Evolutionary conservation across 805 yeast species (phyloP).

Genomic region (Ogataea paradorogensis): DNA sequence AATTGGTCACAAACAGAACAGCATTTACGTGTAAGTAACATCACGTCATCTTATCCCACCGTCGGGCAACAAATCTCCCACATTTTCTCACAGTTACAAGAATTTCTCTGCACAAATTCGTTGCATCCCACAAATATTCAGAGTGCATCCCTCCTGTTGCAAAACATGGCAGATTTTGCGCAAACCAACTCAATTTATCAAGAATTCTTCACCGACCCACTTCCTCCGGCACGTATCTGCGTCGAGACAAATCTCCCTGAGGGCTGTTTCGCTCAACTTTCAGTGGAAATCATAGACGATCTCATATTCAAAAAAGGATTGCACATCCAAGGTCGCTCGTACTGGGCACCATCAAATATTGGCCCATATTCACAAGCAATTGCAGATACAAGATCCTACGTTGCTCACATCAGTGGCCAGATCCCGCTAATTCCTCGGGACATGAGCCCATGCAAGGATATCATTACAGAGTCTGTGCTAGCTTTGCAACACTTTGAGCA

Average conservation of each 20-base stretch:
- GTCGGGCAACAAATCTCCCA: slow-evolving; percentile 46
- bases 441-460: slow-evolving; percentile 48
- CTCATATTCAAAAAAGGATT: slow-evolving; percentile 55
- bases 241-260: slow-evolving; percentile 55
- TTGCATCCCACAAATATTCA: slow-evolving; percentile 48
- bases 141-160: slow-evolving; percentile 57
- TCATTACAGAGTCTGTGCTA: slow-evolving; percentile 41
- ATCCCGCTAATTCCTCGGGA: slow-evolving; percentile 76
- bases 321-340: slow-evolving; percentile 89
- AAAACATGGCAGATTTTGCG: slow-evolving; percentile 63
- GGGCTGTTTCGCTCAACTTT: slow-evolving; percentile 47
- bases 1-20: slow-evolving; percentile 25
- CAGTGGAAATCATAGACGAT: slow-evolving; percentile 49
- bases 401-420: slow-evolving; percentile 80
- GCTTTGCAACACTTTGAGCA: slow-evolving; percentile 73
- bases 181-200: slow-evolving; percentile 61
- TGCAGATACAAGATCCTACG: slow-evolving; percentile 43
- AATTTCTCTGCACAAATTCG: slow-evolving; percentile 30
- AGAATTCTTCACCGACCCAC: slow-evolving; percentile 49
- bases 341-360: slow-evolving; percentile 98
- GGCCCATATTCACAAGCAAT: slow-evolving; percentile 95
- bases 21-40: slow-evolving; percentile 41
- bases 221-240: slow-evolving; percentile 90
- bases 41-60: background rate
- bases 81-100: slow-evolving; percentile 45